Base-by-base conservation (phyloP, 1,139 yeast genomes). In the Yamadazyma sp. region DNA sequence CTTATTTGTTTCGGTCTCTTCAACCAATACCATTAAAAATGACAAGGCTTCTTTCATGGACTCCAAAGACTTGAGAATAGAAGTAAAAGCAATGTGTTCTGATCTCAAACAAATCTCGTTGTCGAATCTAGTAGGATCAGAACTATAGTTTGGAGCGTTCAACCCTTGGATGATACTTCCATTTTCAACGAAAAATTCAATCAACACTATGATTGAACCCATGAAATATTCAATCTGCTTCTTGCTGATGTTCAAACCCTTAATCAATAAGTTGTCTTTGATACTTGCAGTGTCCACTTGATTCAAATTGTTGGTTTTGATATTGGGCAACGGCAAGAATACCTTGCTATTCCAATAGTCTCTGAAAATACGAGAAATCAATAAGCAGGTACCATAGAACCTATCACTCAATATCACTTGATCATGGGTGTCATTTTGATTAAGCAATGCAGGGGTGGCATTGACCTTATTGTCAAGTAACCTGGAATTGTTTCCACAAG, bases 31-130 rank as follows among this genome's bases (percentile, higher is more conserved):
- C 64, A 85, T 76, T 46, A 94, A 67, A 58, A 92, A 92, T 1
- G 97, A 87, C 33, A 92, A 70, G 0, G 96, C 96, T 61, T 92
- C 97, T 49, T 88, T 86, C 63, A 88, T 81, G 6, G 90, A 82
- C 45, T 76, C 79, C 42, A 90, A 75, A 6, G 92, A 77, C 50
- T 84, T 82, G 34, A 87, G 71, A 31, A 94, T 68, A 0, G 97
- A 80, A 22, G 84, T 82, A 49, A 92, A 78, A 8, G 96, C 96
- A 52, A 90, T 81, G 52, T 87, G 92, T 56, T 92, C 98, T 1
- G 96, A 96, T 60, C 94, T 90, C 47, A 84, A 69, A 33, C 95
- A 86, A 29, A 85, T 76, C 52, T 86, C 95, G 42, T 62, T 68
- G 40, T 70, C 76, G 48, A 68, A 65, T 46, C 68, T 73, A 24